Conservation (phyloP, 139 green algal genomes). For the Chlorella sp. region DNA sequence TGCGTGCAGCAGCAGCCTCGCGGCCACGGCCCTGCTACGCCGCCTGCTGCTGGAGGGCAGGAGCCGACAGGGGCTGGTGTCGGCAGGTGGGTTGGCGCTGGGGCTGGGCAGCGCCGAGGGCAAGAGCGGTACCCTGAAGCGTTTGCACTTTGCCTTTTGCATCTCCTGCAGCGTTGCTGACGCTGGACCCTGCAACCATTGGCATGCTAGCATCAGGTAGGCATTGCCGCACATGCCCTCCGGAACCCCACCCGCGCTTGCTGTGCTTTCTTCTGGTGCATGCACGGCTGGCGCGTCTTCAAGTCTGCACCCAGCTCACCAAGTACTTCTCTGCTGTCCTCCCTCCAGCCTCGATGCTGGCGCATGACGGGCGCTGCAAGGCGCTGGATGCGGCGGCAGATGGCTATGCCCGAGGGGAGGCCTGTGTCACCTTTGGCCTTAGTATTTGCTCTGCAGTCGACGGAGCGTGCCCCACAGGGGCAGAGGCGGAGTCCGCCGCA, state of each 20-base stretch:
- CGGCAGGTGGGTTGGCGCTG: constrained; percentile 2
- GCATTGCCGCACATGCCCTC: too few species aligned
- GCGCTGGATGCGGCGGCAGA: constrained; percentile 39
- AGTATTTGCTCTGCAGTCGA: background rate
- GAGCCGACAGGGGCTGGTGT: constrained; percentile 20
- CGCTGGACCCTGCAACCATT: constrained; percentile 58
- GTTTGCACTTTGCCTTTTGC: background rate
- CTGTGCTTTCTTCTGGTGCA: constrained; percentile 62
- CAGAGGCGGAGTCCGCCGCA: background rate
- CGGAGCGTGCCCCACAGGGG: background rate
- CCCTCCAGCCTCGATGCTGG: constrained; percentile 48
- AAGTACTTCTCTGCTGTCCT: background rate
- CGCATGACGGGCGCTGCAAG: constrained; percentile 46
- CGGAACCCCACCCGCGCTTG: constrained; percentile 65
- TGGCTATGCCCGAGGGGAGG: constrained; percentile 81
- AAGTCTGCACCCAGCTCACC: background rate
- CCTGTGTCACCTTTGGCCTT: constrained; percentile 47
- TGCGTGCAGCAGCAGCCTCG: constrained; percentile 74
- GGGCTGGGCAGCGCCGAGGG: background rate
- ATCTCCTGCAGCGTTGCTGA: constrained; percentile 49
- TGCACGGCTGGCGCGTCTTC: constrained; percentile 57
- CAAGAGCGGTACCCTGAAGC: background rate
- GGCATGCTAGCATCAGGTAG: too few species aligned
- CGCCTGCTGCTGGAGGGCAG: constrained; percentile 25
- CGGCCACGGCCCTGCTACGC: constrained; percentile 48